These are phyloP conservation scores for Daldinia sp. DNA, from an alignment of 2,329 filamentous ascomycete species.

Conservation along the genomic window DNA sequence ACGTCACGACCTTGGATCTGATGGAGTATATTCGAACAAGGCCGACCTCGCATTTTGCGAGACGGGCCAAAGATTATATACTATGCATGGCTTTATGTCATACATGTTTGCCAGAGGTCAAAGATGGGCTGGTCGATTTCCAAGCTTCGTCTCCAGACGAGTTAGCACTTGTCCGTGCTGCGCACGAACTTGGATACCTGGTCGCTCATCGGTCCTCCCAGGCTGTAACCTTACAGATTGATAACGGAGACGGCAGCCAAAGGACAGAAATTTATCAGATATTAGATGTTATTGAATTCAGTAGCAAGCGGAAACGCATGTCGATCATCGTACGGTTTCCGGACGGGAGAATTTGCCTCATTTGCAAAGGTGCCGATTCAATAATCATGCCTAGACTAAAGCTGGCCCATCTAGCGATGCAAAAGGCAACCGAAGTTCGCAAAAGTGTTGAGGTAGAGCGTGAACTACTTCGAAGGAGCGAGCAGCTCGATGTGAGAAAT, in stretches of 20 bases:
- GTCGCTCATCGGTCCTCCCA: slow-evolving; percentile 77
- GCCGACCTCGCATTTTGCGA: slow-evolving; percentile 79
- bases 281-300: slow-evolving; percentile 89
- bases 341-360: slow-evolving; percentile 79
- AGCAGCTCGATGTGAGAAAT: slow-evolving; percentile 62
- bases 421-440: slow-evolving; percentile 75
- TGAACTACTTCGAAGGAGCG: slow-evolving; percentile 63
- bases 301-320: slow-evolving; percentile 89
- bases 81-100: slow-evolving; percentile 88
- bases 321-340: slow-evolving; percentile 88
- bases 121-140: slow-evolving; percentile 76
- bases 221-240: slow-evolving; percentile 65
- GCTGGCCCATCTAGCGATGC: slow-evolving; percentile 74
- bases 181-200: slow-evolving; percentile 83
- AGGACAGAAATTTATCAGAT: slow-evolving; percentile 76
- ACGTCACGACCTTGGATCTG: slow-evolving; percentile 75
- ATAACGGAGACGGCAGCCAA: slow-evolving; percentile 48
- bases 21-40: slow-evolving; percentile 78
- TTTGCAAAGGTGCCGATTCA: slow-evolving; percentile 92
- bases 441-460: slow-evolving; percentile 67
- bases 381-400: slow-evolving; percentile 80
- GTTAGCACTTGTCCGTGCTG: slow-evolving; percentile 82
- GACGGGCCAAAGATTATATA: slow-evolving; percentile 82
- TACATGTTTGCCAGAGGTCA: slow-evolving; percentile 84
- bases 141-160: slow-evolving; percentile 93